Conservation (phyloP, 2,329 filamentous ascomycete genomes). For the Ramularia collo-cygni region DNA sequence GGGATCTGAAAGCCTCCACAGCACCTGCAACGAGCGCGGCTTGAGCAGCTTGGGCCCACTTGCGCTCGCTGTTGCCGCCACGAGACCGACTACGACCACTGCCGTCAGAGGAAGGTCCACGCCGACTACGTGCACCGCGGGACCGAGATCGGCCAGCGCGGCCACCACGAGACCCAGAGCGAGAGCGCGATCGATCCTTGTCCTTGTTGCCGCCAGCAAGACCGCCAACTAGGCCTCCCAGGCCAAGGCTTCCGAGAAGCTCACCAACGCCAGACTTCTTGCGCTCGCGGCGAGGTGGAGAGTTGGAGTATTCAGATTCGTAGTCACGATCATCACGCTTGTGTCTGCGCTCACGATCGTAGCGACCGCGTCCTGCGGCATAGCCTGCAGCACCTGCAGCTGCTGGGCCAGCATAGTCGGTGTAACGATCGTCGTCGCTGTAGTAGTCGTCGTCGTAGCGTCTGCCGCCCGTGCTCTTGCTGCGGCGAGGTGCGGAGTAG, state of each 20-base stretch:
- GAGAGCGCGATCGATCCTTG: slow-evolving; percentile 50
- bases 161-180: slow-evolving; percentile 52
- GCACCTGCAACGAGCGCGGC: slow-evolving; percentile 85
- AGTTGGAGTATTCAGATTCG: slow-evolving; percentile 40
- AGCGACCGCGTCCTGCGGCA: slow-evolving; percentile 30
- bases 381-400: slow-evolving; percentile 37
- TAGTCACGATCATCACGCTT: slow-evolving; percentile 43
- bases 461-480: slow-evolving; percentile 54
- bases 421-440: slow-evolving; percentile 56
- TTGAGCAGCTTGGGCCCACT: slow-evolving; percentile 71
- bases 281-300: slow-evolving; percentile 38
- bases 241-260: slow-evolving; percentile 50
- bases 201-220: slow-evolving; percentile 51
- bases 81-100: slow-evolving; percentile 46
- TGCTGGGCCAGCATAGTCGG: slow-evolving; percentile 38
- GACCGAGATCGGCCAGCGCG: slow-evolving; percentile 39
- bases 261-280: slow-evolving; percentile 57
- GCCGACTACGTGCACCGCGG: slow-evolving; percentile 45
- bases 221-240: slow-evolving; percentile 48
- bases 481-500: slow-evolving; percentile 45
- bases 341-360: slow-evolving; percentile 31
- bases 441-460: slow-evolving; percentile 36
- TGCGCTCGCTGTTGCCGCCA: slow-evolving; percentile 56
- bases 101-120: slow-evolving; percentile 33
- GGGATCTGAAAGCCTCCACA: slow-evolving; percentile 82